Conservation (phyloP, 1,139 yeast genomes). For the Geotrichum cucujoidarum region DNA sequence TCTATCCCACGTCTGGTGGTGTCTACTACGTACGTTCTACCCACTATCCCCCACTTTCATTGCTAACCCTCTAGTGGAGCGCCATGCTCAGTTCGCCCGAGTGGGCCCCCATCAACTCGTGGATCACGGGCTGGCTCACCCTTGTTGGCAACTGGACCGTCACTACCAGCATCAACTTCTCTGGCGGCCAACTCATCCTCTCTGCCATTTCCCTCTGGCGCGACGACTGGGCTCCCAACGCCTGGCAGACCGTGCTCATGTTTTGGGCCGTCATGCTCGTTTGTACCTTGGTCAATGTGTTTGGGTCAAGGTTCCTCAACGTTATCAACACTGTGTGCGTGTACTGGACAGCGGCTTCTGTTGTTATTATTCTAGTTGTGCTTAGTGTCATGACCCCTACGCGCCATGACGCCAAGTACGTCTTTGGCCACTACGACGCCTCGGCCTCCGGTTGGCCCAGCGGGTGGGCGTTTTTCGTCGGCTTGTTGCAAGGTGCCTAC, state of each 20-base stretch:
- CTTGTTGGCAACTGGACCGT: constrained; percentile 22
- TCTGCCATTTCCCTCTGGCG: constrained; percentile 19
- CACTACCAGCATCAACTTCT: constrained; percentile 19
- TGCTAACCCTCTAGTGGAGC: constrained; percentile 21
- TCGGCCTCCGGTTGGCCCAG: constrained; percentile 28
- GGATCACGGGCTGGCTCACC: constrained; percentile 21
- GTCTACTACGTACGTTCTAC: constrained; percentile 24
- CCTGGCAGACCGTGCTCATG: constrained; percentile 23
- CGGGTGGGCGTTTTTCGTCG: constrained; percentile 40
- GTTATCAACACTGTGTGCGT: constrained; percentile 25
- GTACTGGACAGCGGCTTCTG: constrained; percentile 24
- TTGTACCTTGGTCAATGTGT: constrained; percentile 21
- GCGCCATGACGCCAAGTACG: constrained; percentile 24
- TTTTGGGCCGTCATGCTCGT: constrained; percentile 23
- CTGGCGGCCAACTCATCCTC: constrained; percentile 20
- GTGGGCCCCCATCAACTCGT: constrained; percentile 21
- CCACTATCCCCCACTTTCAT: constrained; percentile 19
- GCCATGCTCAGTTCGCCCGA: constrained; percentile 19
- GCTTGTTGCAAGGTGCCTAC: constrained; percentile 73
- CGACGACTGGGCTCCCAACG: constrained; percentile 17
- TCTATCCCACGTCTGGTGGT: constrained; percentile 25
- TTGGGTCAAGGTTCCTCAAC: constrained; percentile 21
- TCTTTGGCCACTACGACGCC: constrained; percentile 27
- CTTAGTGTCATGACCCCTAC: constrained; percentile 23
- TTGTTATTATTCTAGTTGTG: constrained; percentile 24